Conservation (phyloP, 345 rosid genomes). For the Salix dunnii region DNA sequence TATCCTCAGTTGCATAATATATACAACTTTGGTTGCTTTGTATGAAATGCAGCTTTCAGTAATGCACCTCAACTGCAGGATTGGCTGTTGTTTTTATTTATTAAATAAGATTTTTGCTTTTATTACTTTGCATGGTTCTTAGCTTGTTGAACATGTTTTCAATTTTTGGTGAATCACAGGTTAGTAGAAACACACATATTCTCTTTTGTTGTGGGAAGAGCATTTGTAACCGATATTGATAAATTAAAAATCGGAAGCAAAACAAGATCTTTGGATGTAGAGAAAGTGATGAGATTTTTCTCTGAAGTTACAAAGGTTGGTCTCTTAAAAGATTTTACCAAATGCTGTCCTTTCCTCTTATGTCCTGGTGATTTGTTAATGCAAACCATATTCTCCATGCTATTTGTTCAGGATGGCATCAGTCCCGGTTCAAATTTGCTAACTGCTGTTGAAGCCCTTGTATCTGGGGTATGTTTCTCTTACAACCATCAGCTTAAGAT, state of each 20-base stretch:
- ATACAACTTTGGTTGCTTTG: neutral
- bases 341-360: constrained; percentile 8
- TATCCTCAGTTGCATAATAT: neutral
- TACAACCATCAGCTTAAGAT: neutral
- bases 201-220: constrained; percentile 99
- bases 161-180: constrained; percentile 55
- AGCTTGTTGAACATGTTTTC: constrained; percentile 29
- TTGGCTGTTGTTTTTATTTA: neutral
- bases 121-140: constrained; percentile 8
- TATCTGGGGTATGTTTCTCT: constrained; percentile 74
- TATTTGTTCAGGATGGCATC: constrained; percentile 68
- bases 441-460: constrained; percentile 85
- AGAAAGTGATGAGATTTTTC: constrained; percentile 62
- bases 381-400: constrained; percentile 23
- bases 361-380: constrained; percentile 3
- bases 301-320: constrained; percentile 83
- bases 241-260: constrained; percentile 96
- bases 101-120: constrained; percentile 17
- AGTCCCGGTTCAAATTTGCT: constrained; percentile 90
- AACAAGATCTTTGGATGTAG: constrained; percentile 76
- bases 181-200: constrained; percentile 98
- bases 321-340: constrained; percentile 8
- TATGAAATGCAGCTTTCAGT: neutral
- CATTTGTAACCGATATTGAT: constrained; percentile 95
- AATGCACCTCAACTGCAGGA: neutral